These are phyloP conservation scores for Schwanniomyces polymorphus DNA, from an alignment of 805 yeast genomes.

Conservation along the genomic window DNA sequence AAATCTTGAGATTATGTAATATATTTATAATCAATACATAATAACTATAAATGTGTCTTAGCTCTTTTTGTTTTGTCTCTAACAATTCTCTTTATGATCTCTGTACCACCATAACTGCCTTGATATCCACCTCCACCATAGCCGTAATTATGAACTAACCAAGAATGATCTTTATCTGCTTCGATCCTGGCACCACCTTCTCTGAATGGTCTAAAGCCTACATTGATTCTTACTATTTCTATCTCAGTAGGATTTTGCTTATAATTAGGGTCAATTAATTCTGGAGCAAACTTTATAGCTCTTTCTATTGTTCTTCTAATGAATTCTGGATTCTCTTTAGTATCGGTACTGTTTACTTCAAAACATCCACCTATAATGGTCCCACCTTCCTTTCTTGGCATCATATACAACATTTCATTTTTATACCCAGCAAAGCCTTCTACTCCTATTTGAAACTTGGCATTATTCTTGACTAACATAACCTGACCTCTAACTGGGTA, in stretches of 20 bases:
- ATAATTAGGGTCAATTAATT: conserved; percentile 27
- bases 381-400: conserved; percentile 79
- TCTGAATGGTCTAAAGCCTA: conserved; percentile 41
- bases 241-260: conserved; percentile 24
- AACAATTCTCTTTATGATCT: conserved; percentile 25
- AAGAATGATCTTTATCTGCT: conserved; percentile 19
- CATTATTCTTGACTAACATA: conserved; percentile 48
- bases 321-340: conserved; percentile 39
- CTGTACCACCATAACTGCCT: conserved; percentile 64
- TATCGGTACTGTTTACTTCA: conserved; percentile 10
- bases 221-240: conserved; percentile 30
- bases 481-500: conserved; percentile 65
- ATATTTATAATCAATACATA: not conserved
- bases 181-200: conserved; percentile 37
- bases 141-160: conserved; percentile 66
- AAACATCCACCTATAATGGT: conserved; percentile 62
- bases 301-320: conserved; percentile 47
- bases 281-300: conserved; percentile 44
- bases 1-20: conserved; percentile 3
- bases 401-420: conserved; percentile 53
- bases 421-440: conserved; percentile 29
- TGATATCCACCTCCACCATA: conserved; percentile 81
- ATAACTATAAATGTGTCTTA: not conserved
- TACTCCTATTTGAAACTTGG: conserved; percentile 28
- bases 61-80: not conserved